A percentile compares a stretch with the other conserved stretches of the same genome.
Conservation (phyloP, 2,329 filamentous ascomycete genomes). For the Cercospora berteroae region DNA sequence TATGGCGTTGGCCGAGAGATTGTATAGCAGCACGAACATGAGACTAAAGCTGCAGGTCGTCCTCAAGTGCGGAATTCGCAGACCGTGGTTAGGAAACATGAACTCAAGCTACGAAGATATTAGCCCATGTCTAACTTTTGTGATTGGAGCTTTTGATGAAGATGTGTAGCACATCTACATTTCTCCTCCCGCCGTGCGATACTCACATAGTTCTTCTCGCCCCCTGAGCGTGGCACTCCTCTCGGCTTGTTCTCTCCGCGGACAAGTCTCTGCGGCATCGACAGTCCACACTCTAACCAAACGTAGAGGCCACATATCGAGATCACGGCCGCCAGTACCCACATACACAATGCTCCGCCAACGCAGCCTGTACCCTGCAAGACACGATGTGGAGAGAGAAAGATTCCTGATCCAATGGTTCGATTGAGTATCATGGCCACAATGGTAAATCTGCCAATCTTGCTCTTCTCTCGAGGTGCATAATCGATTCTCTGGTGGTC, state of each 20-base stretch:
- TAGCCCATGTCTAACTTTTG: neutral
- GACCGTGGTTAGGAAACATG: slow-evolving; percentile 43
- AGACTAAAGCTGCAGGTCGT: slow-evolving; percentile 48
- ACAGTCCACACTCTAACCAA: slow-evolving; percentile 49
- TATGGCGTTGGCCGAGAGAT: slow-evolving; percentile 52
- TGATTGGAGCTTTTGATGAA: neutral
- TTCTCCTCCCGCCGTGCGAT: slow-evolving; percentile 28
- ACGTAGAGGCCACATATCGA: slow-evolving; percentile 38
- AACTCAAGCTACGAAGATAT: slow-evolving; percentile 6
- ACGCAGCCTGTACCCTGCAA: slow-evolving; percentile 30
- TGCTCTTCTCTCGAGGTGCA: slow-evolving; percentile 20
- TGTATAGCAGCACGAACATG: slow-evolving; percentile 49
- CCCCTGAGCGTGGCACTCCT: slow-evolving; percentile 48
- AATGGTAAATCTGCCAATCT: slow-evolving; percentile 26
- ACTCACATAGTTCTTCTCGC: slow-evolving; percentile 51
- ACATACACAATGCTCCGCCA: slow-evolving; percentile 40
- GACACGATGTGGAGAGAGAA: slow-evolving; percentile 26
- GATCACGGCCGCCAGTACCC: slow-evolving; percentile 43
- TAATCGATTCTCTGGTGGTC: slow-evolving; percentile 24
- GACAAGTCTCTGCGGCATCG: slow-evolving; percentile 44
- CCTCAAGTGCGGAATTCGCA: slow-evolving; percentile 36
- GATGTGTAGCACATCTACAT: neutral
- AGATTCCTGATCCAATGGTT: slow-evolving; percentile 32
- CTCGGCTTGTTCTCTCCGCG: slow-evolving; percentile 41
- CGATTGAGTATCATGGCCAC: slow-evolving; percentile 30